Evolutionary conservation across 768 basidiomycete species (phyloP).

Genomic region (Dioszegia crocea): DNA sequence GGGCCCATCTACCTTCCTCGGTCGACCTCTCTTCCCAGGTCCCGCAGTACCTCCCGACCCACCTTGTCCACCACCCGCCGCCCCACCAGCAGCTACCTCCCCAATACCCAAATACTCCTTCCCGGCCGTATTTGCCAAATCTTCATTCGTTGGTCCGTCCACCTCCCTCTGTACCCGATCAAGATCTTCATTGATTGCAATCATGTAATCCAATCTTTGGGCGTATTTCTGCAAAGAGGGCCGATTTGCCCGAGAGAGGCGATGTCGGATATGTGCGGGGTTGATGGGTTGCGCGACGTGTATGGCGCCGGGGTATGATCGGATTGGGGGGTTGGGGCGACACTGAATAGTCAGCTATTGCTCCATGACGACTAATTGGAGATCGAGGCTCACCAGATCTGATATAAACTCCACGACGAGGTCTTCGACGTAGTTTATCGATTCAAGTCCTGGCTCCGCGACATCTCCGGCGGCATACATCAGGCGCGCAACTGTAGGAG

Average conservation of each 20-base stretch:
- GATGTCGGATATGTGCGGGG: slow-evolving; percentile 24
- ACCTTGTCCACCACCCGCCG: neutral
- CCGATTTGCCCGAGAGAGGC: slow-evolving; percentile 12
- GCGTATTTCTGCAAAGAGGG: slow-evolving; percentile 29
- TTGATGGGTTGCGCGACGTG: slow-evolving; percentile 21
- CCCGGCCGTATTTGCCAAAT: slow-evolving; percentile 31
- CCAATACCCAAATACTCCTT: slow-evolving; percentile 29
- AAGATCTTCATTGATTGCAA: slow-evolving; percentile 21
- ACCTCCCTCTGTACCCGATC: slow-evolving; percentile 11
- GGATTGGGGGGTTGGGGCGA: slow-evolving; percentile 31
- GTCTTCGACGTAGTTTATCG: slow-evolving; percentile 42
- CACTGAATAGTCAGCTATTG: slow-evolving; percentile 15
- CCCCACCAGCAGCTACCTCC: slow-evolving; percentile 7
- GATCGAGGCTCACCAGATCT: slow-evolving; percentile 32
- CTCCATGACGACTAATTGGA: neutral
- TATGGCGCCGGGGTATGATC: slow-evolving; percentile 8
- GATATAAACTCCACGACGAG: slow-evolving; percentile 35
- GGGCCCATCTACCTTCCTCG: too few species aligned
- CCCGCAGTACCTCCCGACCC: neutral
- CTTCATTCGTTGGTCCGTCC: slow-evolving; percentile 15
- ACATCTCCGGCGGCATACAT: slow-evolving; percentile 46
- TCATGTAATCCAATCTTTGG: slow-evolving; percentile 36
- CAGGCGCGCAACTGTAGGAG: slow-evolving; percentile 25
- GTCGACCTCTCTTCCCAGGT: slow-evolving; percentile 4
- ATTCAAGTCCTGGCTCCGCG: slow-evolving; percentile 27